Base-by-base conservation (phyloP, 306 rosid species). In the Sesbania bispinosa region DNA sequence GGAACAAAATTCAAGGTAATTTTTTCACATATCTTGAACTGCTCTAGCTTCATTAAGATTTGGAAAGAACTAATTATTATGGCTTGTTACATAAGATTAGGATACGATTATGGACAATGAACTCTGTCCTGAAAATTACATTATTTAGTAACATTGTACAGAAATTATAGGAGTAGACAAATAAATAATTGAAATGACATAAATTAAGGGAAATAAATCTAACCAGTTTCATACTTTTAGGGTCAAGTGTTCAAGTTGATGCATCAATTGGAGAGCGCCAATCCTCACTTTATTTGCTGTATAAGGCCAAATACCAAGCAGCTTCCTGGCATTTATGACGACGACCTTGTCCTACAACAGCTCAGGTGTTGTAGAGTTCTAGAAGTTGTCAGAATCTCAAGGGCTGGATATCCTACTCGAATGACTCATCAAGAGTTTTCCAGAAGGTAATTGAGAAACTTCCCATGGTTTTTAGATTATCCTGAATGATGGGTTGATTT, bases 261-360 rank as follows among this genome's bases (percentile, higher is more conserved):
- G 85, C 85, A 75, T 51, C 86, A 83, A 66, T 80, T 95, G 92
- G 99, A 92, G 81, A 65, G 79, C 79, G 88, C 93, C 32, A 76
- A 45, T 6, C 96, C 97, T 84, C 97, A 86, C 85, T 95, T 89
- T 79, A 89, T 95, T 85, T 67, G 81, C 79, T 95, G 99, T 83
- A 79, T 95, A 74, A 88, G 77, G 83, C 97, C 99, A 64, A 95
- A 91, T 71, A 33, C 50, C 58, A 91, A 85, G 73, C 94, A 84
- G 79, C 87, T 84, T 82, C 91, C 96, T 20, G 90, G 90, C 51
- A 15, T 80, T 50, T 92, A 60, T 79, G 92, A 89, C 67, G 86
- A 78, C 33, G 84, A 85, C 76, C 80, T 84, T 78, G 92, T 95
- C 77, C 72, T 83, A 72, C 90, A 88, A 76, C 99, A 95, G 79